Base-by-base conservation (phyloP, 257 asterid species). In the Nicotiana sylvestris region DNA sequence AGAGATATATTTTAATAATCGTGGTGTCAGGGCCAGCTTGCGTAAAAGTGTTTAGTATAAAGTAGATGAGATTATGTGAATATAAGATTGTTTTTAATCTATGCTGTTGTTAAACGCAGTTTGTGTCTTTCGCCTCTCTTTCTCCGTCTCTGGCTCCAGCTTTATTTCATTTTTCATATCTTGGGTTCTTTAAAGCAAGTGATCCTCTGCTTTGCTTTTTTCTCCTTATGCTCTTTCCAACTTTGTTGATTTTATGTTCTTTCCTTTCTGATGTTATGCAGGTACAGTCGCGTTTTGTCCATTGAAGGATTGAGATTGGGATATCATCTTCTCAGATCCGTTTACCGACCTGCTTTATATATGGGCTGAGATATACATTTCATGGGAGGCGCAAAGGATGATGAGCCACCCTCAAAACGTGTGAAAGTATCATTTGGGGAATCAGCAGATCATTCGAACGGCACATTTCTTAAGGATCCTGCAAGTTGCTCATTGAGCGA, bases 301-400 rank as follows among this genome's bases (percentile, higher is more conserved):
- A 58, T 81, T 81, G 66, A 81, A 81, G 83, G 46, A 81, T 51
- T 81, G 87, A 51, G 78, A 58, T 16, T 72, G 49, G 10, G 61
- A 49, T 81, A 29, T 81, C 65, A 49, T 64, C 32, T 72, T 81
- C 35, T 66, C 49, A 51, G 74, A 65, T 81, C 61, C 49, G n/a
- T 32, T 81, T 81, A 66, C 32, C 66, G 5, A 58, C n/a, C 37
- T 37, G n/a, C 32, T 60, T 18, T 81, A 87, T 90, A 86, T 89
- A 93, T 92, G 95, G 97, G 92, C 96, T 93, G 94, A 91, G 88
- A 87, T 86, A 88, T 87, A 83, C 94, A 88, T 93, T 93, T 90
- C 93, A 93, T 93, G 97, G 97, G 96, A 92, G 96, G 97, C 86
- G 87, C 86, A 90, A 93, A 90, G 87, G 95, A 92, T 83, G 91